Evolutionary conservation across 768 basidiomycete species (phyloP).

Genomic region (Megacollybia marginata): DNA sequence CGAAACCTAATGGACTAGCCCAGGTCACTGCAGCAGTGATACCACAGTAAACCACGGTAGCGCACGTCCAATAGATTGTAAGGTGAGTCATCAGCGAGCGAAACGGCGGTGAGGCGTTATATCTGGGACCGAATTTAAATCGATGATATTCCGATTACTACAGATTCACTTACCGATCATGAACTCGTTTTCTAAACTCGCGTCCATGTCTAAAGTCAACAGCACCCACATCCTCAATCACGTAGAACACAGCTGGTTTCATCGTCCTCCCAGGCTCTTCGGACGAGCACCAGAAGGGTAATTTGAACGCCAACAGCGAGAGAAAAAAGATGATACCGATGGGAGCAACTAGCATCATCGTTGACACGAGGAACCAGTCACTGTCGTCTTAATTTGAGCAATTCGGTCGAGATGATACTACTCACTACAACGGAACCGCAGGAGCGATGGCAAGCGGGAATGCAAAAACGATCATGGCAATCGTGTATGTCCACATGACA

Average conservation of each 20-base stretch:
- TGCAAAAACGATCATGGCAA: too few relatives aligned
- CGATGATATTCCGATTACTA: background rate
- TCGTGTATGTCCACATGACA: too few relatives aligned
- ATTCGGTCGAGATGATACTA: too few relatives aligned
- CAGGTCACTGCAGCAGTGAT: too few relatives aligned
- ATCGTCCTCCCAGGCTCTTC: conserved; percentile 19
- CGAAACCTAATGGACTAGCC: too few relatives aligned
- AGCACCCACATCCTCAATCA: conserved; percentile 22
- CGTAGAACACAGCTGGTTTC: conserved; percentile 25
- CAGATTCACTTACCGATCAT: conserved; percentile 13
- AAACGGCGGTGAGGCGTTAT: conserved; percentile 19
- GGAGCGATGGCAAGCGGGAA: too few relatives aligned
- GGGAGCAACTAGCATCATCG: conserved; percentile 23
- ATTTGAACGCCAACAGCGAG: conserved; percentile 17
- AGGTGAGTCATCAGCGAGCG: conserved; percentile 16
- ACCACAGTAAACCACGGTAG: too few relatives aligned
- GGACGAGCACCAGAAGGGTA: conserved; percentile 21
- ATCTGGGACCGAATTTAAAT: conserved; percentile 6
- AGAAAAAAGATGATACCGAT: conserved; percentile 19
- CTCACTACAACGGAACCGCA: too few relatives aligned
- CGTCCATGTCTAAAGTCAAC: conserved; percentile 23
- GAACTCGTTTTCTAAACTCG: conserved; percentile 15
- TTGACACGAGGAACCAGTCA: conserved; percentile 24
- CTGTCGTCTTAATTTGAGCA: conserved; percentile 3
- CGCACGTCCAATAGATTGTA: conserved; percentile 16